Evolutionary conservation across 208 protist species (phyloP).

Genomic region (Balamuthia mandrillaris): DNA sequence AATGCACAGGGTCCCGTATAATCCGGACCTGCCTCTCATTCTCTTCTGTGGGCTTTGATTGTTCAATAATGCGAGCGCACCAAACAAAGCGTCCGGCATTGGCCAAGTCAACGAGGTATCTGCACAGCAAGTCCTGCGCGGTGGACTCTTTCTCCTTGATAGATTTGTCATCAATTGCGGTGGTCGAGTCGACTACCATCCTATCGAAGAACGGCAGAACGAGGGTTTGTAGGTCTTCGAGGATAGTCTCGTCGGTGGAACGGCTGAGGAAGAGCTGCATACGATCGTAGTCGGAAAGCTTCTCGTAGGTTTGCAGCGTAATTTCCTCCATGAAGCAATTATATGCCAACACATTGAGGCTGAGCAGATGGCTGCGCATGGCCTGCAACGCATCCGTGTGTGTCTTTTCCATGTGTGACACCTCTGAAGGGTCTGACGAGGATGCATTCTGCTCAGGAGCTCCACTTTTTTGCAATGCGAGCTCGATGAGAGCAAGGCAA

Average conservation of each 20-base stretch:
- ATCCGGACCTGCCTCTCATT: neutral
- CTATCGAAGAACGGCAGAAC: constrained; percentile 10
- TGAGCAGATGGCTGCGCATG: neutral
- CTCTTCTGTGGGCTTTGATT: neutral
- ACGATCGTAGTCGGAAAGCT: neutral
- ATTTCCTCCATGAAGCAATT: constrained; percentile 13
- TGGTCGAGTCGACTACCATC: no score
- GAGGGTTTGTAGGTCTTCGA: neutral
- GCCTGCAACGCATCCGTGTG: neutral
- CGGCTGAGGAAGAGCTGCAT: neutral
- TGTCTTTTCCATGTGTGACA: neutral
- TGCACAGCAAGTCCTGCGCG: neutral
- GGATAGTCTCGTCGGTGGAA: constrained; percentile 9
- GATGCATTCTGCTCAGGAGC: neutral
- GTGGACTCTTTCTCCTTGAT: no score
- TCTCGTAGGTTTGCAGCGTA: neutral
- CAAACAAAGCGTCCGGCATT: neutral
- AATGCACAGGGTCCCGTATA: neutral
- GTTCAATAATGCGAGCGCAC: neutral
- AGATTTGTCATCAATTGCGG: no score
- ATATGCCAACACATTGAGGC: neutral
- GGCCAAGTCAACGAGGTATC: neutral
- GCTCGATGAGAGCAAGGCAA: neutral
- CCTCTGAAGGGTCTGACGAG: neutral
- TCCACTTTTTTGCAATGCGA: neutral